These are phyloP conservation scores for Meira miltonrushii DNA, from an alignment of 1,284 basidiomycete species.

Conservation along the genomic window DNA sequence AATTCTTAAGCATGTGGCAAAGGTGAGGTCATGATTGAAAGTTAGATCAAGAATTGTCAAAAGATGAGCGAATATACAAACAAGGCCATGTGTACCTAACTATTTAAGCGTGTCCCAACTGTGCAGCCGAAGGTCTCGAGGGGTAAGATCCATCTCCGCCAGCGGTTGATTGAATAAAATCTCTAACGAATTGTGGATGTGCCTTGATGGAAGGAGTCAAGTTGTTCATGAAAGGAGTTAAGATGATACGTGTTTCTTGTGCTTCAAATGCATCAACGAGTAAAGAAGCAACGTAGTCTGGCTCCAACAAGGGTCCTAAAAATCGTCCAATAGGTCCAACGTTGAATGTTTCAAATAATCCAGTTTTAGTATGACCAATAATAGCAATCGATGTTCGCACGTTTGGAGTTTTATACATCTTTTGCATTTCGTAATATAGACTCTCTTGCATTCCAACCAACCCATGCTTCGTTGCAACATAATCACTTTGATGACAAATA, in stretches of 20 bases:
- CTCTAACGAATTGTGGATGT: constrained; percentile 7
- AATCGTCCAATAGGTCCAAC: constrained; percentile 13
- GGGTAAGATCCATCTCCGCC: constrained; percentile 16
- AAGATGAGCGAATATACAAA: no score
- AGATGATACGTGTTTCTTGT: constrained; percentile 12
- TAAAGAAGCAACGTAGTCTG: constrained; percentile 10
- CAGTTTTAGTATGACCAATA: constrained; percentile 16
- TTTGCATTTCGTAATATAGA: constrained; percentile 16
- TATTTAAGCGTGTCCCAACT: constrained; percentile 1
- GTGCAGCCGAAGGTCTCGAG: constrained; percentile 8
- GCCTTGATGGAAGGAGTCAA: constrained; percentile 11
- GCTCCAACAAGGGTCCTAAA: constrained; percentile 12
- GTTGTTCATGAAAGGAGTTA: constrained; percentile 13
- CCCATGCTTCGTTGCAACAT: constrained; percentile 18
- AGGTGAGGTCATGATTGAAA: no score
- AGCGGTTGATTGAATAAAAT: constrained; percentile 6
- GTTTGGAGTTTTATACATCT: constrained; percentile 17
- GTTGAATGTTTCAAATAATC: constrained; percentile 14
- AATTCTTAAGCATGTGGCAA: no score
- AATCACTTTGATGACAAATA: constrained; percentile 16
- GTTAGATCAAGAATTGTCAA: no score
- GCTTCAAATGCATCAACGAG: constrained; percentile 16
- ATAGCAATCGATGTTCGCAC: constrained; percentile 15
- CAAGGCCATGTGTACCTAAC: no score
- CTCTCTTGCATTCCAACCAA: constrained; percentile 16